Base-by-base conservation (phyloP, 306 rosid species). In the Casuarina equisetifolia region DNA sequence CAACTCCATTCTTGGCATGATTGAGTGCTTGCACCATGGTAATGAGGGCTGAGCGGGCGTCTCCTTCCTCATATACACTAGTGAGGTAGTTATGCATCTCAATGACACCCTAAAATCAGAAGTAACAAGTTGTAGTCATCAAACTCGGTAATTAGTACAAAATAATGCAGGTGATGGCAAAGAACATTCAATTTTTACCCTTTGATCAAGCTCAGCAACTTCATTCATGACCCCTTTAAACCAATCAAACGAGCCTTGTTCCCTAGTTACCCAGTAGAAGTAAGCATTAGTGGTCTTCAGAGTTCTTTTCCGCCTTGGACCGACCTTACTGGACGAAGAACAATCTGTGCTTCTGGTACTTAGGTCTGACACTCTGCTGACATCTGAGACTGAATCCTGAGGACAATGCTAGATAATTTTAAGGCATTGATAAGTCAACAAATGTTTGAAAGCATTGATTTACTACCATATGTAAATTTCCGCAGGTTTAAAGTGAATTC, bases 1-100 rank as follows among this genome's bases (percentile, higher is more conserved):
- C 99, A 68, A 96, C 93, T 38, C 99, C 99, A 58, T 96, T 92
- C 89, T 96, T 96, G 69, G 99, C 99, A 77, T 96, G 99, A 87
- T 93, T 96, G 72, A 96, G 98, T 77, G 99, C 99, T 90, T 96
- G 99, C 50, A 96, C 99, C 99, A 96, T 96, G 84, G 97, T 93
- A 86, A 96, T 96, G 71, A 96, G 98, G 42, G 99, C 97, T 16
- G 99, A 96, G 77, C 99, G 86, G 75, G 99, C 99, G 70, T 96
- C 99, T 10, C 98, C 99, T 86, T 96, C 99, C 78, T 96, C 98
- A 12, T 96, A 96, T 82, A 96, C 99, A 70, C 99, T 96, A 35
- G 99, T 96, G 89, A 96, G 86, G 89, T 93, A 92, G 91, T 96
- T 96, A 86, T 96, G 99, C 99, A 96, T 96, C 90, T 96, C 99